These are phyloP conservation scores for Fraxinus ornus DNA, from an alignment of 305 asterid species.

Conservation along the genomic window DNA sequence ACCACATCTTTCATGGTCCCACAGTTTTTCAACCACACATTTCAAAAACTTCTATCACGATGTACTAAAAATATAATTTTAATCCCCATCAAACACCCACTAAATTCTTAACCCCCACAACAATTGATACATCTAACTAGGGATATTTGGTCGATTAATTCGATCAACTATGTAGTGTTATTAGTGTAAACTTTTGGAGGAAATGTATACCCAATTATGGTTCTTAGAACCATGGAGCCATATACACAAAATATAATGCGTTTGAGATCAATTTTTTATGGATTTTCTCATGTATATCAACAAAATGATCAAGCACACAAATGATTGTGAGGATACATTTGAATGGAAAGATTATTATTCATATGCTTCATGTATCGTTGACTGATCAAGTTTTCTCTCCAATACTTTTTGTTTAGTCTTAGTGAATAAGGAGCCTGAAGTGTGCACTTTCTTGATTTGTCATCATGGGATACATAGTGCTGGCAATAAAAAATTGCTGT, in stretches of 20 bases:
- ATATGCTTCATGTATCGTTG: background rate
- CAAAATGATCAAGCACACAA: background rate
- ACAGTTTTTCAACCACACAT: no score
- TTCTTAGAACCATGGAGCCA: background rate
- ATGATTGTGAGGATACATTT: background rate
- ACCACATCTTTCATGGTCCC: no score
- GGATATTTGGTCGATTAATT: background rate
- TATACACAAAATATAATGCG: background rate
- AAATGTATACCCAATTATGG: background rate
- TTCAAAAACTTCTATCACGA: no score
- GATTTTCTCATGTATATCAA: background rate
- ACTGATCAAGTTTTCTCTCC: background rate
- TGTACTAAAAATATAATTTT: no score
- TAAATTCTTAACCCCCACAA: background rate
- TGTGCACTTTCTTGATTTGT: background rate
- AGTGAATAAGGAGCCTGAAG: background rate
- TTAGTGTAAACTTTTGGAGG: background rate
- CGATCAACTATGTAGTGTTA: background rate
- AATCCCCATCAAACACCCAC: no score
- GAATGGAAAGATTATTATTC: background rate
- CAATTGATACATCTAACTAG: background rate
- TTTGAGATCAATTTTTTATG: background rate
- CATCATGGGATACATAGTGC: background rate
- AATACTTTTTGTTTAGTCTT: background rate
- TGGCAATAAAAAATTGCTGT: background rate